Conservation (phyloP, 129 eudicot species). For the Chrysanthemum lavandulifolium region DNA sequence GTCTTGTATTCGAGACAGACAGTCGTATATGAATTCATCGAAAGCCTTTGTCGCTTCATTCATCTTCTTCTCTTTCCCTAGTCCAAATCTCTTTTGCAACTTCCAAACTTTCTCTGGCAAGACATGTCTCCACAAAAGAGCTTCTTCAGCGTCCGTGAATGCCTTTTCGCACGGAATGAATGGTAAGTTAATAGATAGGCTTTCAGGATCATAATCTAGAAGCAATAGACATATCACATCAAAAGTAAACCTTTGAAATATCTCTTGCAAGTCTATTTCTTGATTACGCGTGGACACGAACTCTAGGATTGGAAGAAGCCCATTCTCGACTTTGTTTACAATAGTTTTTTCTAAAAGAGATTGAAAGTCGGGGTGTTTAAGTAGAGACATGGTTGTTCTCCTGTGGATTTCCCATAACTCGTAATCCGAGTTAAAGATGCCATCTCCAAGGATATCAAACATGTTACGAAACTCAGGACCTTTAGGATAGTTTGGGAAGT, state of each 20-base stretch:
- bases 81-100: constrained; percentile 17
- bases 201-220: constrained; percentile 15
- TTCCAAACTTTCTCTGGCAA: constrained; percentile 27
- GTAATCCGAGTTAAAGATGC: constrained; percentile 26
- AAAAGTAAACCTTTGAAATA: constrained; percentile 25
- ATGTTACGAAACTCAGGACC: constrained; percentile 8
- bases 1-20: neutral
- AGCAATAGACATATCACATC: constrained; percentile 11
- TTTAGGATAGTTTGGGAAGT: too few relatives aligned
- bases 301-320: constrained; percentile 21
- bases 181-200: constrained; percentile 5
- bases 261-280: constrained; percentile 26
- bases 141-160: constrained; percentile 15
- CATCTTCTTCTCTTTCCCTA: constrained; percentile 27
- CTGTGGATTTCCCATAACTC: constrained; percentile 26
- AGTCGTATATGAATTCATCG: constrained; percentile 15
- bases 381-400: constrained; percentile 2
- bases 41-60: constrained; percentile 16
- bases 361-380: constrained; percentile 15
- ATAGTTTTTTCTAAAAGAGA: neutral
- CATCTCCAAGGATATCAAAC: constrained; percentile 24
- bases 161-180: constrained; percentile 19
- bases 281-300: neutral
- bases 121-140: constrained; percentile 18
- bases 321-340: neutral